Percentiles rank a stretch among this genome's conserved stretches.
Evolutionary conservation across 495 filamentous ascomycete species (phyloP).

Genomic region (Cairneyella variabilis): DNA sequence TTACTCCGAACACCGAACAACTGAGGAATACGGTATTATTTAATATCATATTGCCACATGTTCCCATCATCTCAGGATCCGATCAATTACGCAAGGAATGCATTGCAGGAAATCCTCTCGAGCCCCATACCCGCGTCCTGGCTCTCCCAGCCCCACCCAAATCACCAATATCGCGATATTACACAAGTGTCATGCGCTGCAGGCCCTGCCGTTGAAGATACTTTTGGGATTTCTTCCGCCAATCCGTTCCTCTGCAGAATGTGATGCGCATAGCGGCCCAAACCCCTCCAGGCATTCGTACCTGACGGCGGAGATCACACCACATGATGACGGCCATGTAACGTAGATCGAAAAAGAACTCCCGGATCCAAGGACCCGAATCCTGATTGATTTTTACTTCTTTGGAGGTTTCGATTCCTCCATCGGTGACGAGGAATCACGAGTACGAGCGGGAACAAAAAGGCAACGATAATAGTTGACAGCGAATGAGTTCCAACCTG

Average conservation of each 20-base stretch:
- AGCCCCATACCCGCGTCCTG: neutral
- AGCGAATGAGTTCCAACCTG: too few species aligned
- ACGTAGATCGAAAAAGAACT: constrained; percentile 8
- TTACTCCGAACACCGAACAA: neutral
- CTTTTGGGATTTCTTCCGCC: constrained; percentile 15
- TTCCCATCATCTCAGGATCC: neutral
- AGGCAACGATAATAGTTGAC: too few species aligned
- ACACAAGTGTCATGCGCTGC: constrained; percentile 15
- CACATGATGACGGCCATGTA: constrained; percentile 1
- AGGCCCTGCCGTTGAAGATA: constrained; percentile 6
- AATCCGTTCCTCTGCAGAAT: neutral
- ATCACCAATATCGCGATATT: too few species aligned
- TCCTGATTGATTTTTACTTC: neutral
- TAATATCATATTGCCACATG: too few species aligned
- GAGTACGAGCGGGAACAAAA: too few species aligned
- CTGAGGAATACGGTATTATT: too few species aligned
- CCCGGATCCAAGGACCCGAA: neutral
- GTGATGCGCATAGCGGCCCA: constrained; percentile 23
- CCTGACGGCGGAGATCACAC: constrained; percentile 15
- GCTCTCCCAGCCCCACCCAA: too few species aligned
- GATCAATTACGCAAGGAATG: constrained; percentile 12
- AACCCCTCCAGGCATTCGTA: constrained; percentile 10
- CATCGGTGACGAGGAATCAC: neutral
- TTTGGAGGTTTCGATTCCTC: neutral
- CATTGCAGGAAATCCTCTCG: neutral